Evolutionary conservation across 2,329 filamentous ascomycete genomes (phyloP), one percentile per base, ranked within the genome.

Genomic region (Penicillium sumatraense): DNA sequence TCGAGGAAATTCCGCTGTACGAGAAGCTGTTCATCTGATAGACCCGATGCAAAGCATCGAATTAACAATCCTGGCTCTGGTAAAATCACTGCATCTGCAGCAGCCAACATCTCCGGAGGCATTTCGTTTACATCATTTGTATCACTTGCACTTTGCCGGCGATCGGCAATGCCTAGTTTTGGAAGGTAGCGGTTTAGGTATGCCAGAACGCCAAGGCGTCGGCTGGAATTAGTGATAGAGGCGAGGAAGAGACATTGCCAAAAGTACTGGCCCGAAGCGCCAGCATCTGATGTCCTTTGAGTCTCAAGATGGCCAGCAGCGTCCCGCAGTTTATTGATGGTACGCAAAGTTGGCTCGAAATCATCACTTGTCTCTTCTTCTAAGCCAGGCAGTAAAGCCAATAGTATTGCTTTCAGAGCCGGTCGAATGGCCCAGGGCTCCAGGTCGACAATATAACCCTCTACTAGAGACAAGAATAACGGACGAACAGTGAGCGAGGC

Each of bases 241-340:
- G 93, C 91, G 16, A 99, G 79, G 68, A 99, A 98, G 69, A 99
- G 89, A 72, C 92, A 97, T 76, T 99, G 95, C 95, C 95, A 99
- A 72, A 98, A 99, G 73, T 95, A 97, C 61, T 90, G 90, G 62
- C 93, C 90, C 9, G 87, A 86, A 8, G 82, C 82, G 75, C 81
- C 52, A 72, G 74, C 27, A 75, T 84, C 60, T 80, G 80, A 51
- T 75, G 83, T 77, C 57, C 82, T 64, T 33, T 71, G 69, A 64
- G 24, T 86, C 78, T 54, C 87, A 81, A 65, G 92, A 84, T 45
- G 62, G 14, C 65, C 67, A 18, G 71, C 65, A 8, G 85, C 83
- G 55, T 82, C 75, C 67, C 93, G 91, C 71, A 98, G 86, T 53
- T 84, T 86, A 64, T 95, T 89, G 44, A 98, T 72, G 9, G 96